Conservation (phyloP, 1,139 yeast genomes). For the Protomyces gravidus region DNA sequence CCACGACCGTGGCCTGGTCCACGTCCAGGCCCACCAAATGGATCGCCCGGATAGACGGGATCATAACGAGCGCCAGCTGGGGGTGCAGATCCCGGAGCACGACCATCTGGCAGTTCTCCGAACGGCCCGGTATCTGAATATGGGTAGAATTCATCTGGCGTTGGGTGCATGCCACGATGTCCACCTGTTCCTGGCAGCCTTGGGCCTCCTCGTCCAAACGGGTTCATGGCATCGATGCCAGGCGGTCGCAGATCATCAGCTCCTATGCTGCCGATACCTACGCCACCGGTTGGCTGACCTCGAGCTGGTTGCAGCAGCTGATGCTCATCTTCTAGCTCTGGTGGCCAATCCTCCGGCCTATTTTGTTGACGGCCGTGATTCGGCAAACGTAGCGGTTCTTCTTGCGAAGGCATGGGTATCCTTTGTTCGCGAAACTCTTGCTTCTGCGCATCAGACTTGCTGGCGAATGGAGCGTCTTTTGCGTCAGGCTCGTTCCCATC, state of each 20-base stretch:
- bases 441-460: background rate
- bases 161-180: conserved; percentile 35
- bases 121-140: conserved; percentile 21
- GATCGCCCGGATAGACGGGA: conserved; percentile 31
- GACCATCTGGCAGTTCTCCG: conserved; percentile 1
- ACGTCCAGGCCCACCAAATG: conserved; percentile 4
- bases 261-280: conserved; percentile 32
- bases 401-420: conserved; percentile 1
- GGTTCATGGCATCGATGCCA: conserved; percentile 34
- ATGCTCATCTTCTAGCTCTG: conserved; percentile 36
- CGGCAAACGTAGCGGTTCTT: conserved; percentile 15
- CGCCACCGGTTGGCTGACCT: conserved; percentile 19
- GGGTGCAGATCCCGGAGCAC: conserved; percentile 2
- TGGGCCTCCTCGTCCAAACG: conserved; percentile 22
- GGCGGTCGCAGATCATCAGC: conserved; percentile 36
- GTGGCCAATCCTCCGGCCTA: conserved; percentile 31
- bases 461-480: background rate
- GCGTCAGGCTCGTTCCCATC: conserved; percentile 6
- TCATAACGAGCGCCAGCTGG: conserved; percentile 32
- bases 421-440: conserved; percentile 1
- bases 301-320: conserved; percentile 30
- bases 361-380: conserved; percentile 1
- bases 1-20: conserved; percentile 9
- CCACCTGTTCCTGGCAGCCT: conserved; percentile 29
- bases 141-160: conserved; percentile 33